Evolutionary conservation across 2,329 filamentous ascomycete genomes (phyloP).

Genomic region (Didymella exigua): DNA sequence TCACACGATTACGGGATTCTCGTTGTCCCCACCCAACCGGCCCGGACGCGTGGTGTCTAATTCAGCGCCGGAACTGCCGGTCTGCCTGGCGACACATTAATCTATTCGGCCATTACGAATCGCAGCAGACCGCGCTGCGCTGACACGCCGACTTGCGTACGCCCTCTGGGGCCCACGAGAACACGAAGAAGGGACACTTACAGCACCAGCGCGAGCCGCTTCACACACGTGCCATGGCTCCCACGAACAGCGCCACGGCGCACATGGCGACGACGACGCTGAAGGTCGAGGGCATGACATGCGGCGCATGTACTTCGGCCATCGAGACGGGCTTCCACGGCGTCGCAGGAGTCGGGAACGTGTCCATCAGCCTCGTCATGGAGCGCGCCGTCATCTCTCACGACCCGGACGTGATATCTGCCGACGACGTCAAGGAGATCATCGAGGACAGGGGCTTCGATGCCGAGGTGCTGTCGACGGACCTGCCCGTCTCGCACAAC

Average conservation of each 20-base stretch:
- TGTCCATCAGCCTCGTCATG: constrained; percentile 93
- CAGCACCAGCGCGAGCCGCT: constrained; percentile 15
- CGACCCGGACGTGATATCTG: constrained; percentile 73
- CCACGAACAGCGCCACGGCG: constrained; percentile 49
- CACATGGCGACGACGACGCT: constrained; percentile 86
- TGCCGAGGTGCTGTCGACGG: constrained; percentile 82
- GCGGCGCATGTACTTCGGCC: constrained; percentile 93
- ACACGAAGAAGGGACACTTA: constrained; percentile 3
- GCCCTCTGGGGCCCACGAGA: constrained; percentile 15
- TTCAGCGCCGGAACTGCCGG: constrained; percentile 21
- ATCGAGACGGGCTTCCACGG: constrained; percentile 89
- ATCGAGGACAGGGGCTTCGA: constrained; percentile 95
- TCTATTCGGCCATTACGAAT: constrained; percentile 27
- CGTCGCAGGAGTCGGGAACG: constrained; percentile 78
- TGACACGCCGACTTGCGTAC: constrained; percentile 18
- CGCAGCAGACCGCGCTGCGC: constrained; percentile 14
- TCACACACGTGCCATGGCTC: constrained; percentile 19
- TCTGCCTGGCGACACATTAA: constrained; percentile 24
- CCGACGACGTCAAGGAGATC: constrained; percentile 78
- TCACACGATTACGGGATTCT: constrained; percentile 22
- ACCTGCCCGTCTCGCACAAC: constrained; percentile 63
- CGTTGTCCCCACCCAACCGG: constrained; percentile 19
- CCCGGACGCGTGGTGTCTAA: constrained; percentile 24
- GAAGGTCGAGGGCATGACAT: constrained; percentile 84
- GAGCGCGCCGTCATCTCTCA: constrained; percentile 95